A percentile compares a stretch with the other conserved stretches of the same genome.
These are phyloP conservation scores for Apiotrichum porosum DNA, from an alignment of 1,284 basidiomycete genomes.

Conservation along the genomic window DNA sequence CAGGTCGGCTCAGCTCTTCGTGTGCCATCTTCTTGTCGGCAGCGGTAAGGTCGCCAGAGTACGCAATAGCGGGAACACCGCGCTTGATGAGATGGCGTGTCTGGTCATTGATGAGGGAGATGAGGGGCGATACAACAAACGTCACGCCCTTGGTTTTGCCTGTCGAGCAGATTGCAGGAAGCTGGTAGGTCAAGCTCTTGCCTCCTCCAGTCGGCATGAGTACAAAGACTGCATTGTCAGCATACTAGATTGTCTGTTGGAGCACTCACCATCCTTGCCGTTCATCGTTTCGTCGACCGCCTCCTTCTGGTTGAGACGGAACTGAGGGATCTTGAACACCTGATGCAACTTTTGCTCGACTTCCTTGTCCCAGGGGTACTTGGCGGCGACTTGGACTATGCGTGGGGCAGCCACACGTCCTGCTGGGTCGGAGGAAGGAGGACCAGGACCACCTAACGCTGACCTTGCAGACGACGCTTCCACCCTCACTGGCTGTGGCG, in stretches of 20 bases:
- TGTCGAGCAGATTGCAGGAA: conserved; percentile 74
- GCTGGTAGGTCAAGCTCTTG: conserved; percentile 78
- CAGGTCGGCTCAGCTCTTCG: conserved; percentile 51
- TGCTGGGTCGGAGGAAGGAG: too few species aligned
- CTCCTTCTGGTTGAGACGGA: conserved; percentile 80
- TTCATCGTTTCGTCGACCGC: conserved; percentile 73
- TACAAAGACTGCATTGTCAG: conserved; percentile 65
- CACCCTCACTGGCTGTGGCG: conserved; percentile 6
- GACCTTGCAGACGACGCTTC: conserved; percentile 18
- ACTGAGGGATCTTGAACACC: conserved; percentile 64
- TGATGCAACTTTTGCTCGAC: conserved; percentile 59
- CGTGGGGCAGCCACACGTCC: too few species aligned
- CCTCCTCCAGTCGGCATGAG: conserved; percentile 97
- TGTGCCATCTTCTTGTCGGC: conserved; percentile 49
- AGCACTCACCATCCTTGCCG: conserved; percentile 58
- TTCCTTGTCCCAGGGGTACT: conserved; percentile 55
- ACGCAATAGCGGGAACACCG: conserved; percentile 66
- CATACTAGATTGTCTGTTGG: too few species aligned
- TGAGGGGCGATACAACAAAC: conserved; percentile 82
- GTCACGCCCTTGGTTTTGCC: conserved; percentile 78
- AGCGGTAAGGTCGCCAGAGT: conserved; percentile 59
- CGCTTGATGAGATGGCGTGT: conserved; percentile 64
- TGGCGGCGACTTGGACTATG: conserved; percentile 25
- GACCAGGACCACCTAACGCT: too few species aligned
- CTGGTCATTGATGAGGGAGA: conserved; percentile 89